Evolutionary conservation across 768 basidiomycete genomes (phyloP).

Genomic region (Lentinula sp.): DNA sequence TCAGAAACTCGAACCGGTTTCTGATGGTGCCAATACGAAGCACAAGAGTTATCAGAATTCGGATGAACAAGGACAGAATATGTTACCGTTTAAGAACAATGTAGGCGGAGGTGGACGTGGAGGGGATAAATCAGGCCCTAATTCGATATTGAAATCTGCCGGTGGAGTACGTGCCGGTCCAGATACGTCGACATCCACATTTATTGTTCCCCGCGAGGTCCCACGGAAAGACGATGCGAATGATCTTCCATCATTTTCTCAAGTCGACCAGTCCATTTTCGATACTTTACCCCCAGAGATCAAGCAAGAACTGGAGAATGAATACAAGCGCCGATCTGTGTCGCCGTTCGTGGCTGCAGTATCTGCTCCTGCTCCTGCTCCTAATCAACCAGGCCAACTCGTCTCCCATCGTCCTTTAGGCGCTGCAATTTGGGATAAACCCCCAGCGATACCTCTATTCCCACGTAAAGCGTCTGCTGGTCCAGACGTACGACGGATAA

Average conservation of each 20-base stretch:
- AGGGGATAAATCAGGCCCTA: not conserved
- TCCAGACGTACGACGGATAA: conserved; percentile 49
- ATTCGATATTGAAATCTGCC: not conserved
- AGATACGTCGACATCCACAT: not conserved
- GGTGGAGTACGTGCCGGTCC: not conserved
- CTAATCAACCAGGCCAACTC: not conserved
- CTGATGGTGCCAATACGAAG: conserved; percentile 17
- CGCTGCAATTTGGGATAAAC: not conserved
- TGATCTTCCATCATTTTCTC: conserved; percentile 67
- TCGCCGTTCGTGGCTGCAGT: conserved; percentile 32
- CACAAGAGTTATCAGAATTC: too few relatives aligned
- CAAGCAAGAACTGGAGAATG: conserved; percentile 59
- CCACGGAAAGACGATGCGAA: not conserved
- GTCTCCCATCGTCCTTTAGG: not conserved
- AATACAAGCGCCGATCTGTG: conserved; percentile 56
- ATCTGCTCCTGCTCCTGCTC: conserved; percentile 7
- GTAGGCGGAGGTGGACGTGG: not conserved
- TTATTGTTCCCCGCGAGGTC: not conserved
- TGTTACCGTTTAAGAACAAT: conserved; percentile 46
- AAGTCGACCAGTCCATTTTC: conserved; percentile 67
- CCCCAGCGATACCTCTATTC: not conserved
- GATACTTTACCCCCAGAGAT: conserved; percentile 67
- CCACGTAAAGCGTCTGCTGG: conserved; percentile 27
- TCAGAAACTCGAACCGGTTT: conserved; percentile 69
- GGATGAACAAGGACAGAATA: conserved; percentile 46